These are phyloP conservation scores for Bryum argenteum DNA, from an alignment of 225 moss, liverwort and hornwort genomes.

Conservation along the genomic window DNA sequence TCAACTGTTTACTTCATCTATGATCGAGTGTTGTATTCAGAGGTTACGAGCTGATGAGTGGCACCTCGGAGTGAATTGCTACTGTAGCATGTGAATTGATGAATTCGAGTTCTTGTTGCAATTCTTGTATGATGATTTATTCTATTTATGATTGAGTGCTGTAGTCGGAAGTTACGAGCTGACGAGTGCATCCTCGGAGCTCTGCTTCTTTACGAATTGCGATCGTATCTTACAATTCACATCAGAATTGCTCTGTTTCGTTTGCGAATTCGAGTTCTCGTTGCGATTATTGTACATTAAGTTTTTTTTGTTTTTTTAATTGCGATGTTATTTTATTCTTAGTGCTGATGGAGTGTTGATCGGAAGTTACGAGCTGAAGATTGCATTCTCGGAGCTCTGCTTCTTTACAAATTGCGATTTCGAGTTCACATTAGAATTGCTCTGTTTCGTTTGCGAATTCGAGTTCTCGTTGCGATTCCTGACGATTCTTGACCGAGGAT, in stretches of 20 bases:
- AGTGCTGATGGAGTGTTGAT: not conserved
- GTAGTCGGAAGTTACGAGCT: not conserved
- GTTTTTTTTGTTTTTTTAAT: too few species aligned
- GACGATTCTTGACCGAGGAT: not conserved
- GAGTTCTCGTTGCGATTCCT: slow-evolving; percentile 4
- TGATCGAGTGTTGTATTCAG: not conserved
- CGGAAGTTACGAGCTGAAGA: not conserved
- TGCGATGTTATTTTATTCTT: too few species aligned
- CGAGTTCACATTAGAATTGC: not conserved
- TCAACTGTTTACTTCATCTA: too few species aligned
- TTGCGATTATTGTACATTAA: slow-evolving; percentile 3
- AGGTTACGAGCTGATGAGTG: not conserved
- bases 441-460: not conserved
- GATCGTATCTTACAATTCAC: not conserved
- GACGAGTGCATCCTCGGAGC: not conserved
- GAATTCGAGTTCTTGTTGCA: not conserved
- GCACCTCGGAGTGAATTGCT: not conserved
- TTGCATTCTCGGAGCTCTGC: not conserved
- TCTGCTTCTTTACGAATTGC: not conserved
- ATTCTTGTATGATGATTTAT: not conserved
- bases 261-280: not conserved
- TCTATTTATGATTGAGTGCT: not conserved
- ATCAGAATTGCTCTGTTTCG: not conserved
- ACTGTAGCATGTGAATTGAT: not conserved
- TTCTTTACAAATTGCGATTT: not conserved